Evolutionary conservation across 305 asterid species (phyloP).

Genomic region (Rubia balearica): DNA sequence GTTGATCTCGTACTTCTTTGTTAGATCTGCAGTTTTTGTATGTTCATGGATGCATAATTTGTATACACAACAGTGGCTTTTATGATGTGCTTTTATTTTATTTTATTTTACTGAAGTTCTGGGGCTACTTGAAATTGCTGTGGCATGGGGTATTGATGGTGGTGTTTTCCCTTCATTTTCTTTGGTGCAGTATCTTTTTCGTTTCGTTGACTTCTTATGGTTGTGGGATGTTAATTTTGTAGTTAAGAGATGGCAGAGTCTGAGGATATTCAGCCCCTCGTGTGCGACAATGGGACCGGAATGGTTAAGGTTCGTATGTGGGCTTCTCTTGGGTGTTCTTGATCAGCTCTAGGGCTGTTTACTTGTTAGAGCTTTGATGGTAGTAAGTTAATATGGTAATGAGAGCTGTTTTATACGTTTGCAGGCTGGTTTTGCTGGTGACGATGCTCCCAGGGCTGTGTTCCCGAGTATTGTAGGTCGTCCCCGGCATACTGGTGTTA

Average conservation of each 20-base stretch:
- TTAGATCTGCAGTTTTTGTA: slow-evolving; percentile 14
- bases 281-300: slow-evolving; percentile 61
- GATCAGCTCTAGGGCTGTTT: neutral
- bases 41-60: neutral
- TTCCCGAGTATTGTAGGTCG: slow-evolving; percentile 68
- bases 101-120: neutral
- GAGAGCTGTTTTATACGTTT: slow-evolving; percentile 1
- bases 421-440: slow-evolving; percentile 71
- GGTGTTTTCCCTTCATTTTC: neutral
- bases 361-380: neutral
- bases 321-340: neutral
- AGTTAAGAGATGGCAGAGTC: slow-evolving; percentile 48
- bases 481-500: slow-evolving; percentile 59
- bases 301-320: slow-evolving; percentile 43
- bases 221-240: neutral
- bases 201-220: neutral
- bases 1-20: slow-evolving; percentile 3
- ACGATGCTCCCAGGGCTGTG: slow-evolving; percentile 66
- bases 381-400: too few relatives aligned
- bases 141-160: neutral
- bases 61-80: neutral
- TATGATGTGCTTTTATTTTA: neutral
- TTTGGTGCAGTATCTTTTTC: neutral
- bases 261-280: slow-evolving; percentile 59
- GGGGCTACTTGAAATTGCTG: neutral